Percentiles rank a stretch among this genome's conserved stretches.
phyloP scores from a whole-genome alignment of 2,329 filamentous ascomycete genomes.

The Ascocoryne sarcoides region DNA sequence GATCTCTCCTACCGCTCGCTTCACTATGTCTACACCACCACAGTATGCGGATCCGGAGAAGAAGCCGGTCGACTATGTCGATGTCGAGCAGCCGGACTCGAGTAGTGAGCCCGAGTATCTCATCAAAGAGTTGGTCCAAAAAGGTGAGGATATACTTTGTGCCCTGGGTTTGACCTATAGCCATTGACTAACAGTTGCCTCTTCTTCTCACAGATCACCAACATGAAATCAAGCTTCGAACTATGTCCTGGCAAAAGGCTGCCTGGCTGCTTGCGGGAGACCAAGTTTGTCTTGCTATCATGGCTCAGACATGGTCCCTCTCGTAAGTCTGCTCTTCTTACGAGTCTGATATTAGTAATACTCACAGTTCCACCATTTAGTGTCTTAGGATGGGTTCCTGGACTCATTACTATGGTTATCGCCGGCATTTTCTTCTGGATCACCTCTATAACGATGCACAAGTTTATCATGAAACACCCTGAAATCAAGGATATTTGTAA shows the following conservation, averaged over 20 bases:
- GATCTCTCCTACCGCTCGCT: too few relatives aligned
- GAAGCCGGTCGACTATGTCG: too few relatives aligned
- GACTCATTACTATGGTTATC: slow-evolving; percentile 38
- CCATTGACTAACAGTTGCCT: not conserved
- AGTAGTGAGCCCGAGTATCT: slow-evolving; percentile 1
- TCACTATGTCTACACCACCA: too few relatives aligned
- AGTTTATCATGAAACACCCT: slow-evolving; percentile 43
- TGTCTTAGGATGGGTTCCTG: slow-evolving; percentile 39
- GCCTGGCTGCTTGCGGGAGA: slow-evolving; percentile 40
- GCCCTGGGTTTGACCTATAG: not conserved
- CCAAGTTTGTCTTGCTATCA: slow-evolving; percentile 42
- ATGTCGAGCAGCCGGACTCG: too few relatives aligned
- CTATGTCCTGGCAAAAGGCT: slow-evolving; percentile 44
- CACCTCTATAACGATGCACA: slow-evolving; percentile 42
- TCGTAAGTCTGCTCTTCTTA: slow-evolving; percentile 28
- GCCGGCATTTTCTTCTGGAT: slow-evolving; percentile 39
- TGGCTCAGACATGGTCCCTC: slow-evolving; percentile 42
- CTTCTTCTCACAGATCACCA: slow-evolving; percentile 35
- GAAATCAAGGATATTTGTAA: slow-evolving; percentile 41
- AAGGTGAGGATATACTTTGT: too few relatives aligned
- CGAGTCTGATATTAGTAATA: too few relatives aligned
- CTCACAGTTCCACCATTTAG: slow-evolving; percentile 15
- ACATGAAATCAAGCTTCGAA: slow-evolving; percentile 44
- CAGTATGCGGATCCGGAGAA: too few relatives aligned
- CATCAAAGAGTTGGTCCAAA: slow-evolving; percentile 1